Percentiles rank a stretch among this genome's conserved stretches.
Evolutionary conservation across 805 yeast species (phyloP).

Genomic region (Suhomyces canberraensis): DNA sequence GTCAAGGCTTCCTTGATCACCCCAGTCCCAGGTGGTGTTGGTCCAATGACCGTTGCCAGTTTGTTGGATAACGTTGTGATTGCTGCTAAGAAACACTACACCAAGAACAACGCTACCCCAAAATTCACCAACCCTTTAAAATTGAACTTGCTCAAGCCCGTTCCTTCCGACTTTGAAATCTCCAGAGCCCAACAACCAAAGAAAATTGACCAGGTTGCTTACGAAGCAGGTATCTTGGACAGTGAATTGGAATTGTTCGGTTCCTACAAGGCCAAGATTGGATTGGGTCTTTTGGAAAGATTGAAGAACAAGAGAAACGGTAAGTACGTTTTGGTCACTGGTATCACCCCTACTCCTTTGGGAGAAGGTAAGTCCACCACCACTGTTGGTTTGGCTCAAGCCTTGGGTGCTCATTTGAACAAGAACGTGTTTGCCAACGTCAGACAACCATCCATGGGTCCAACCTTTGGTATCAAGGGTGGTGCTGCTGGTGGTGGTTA

Average conservation of each 20-base stretch:
- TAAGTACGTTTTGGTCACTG: constrained; percentile 87
- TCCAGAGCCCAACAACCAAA: constrained; percentile 89
- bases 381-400: constrained; percentile 95
- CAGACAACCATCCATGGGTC: constrained; percentile 98
- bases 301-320: constrained; percentile 64
- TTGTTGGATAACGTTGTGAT: constrained; percentile 66
- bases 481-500: constrained; percentile 99
- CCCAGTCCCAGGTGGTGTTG: constrained; percentile 99
- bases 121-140: constrained; percentile 53
- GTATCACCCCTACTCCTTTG: constrained; percentile 96
- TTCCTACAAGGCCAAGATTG: constrained; percentile 83
- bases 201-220: constrained; percentile 68
- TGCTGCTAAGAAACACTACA: constrained; percentile 58
- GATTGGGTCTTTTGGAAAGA: constrained; percentile 60
- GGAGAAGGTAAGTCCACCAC: constrained; percentile 99
- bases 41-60: constrained; percentile 98
- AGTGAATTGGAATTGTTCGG: constrained; percentile 87
- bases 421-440: constrained; percentile 88
- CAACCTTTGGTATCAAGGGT: constrained; percentile 97
- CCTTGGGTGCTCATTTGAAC: constrained; percentile 85
- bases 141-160: constrained; percentile 53
- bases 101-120: constrained; percentile 40
- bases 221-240: constrained; percentile 75
- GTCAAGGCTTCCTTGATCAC: constrained; percentile 69
- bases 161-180: constrained; percentile 88